Evolutionary conservation across 2,329 filamentous ascomycete species (phyloP).

Genomic region (Polychaeton citri): DNA sequence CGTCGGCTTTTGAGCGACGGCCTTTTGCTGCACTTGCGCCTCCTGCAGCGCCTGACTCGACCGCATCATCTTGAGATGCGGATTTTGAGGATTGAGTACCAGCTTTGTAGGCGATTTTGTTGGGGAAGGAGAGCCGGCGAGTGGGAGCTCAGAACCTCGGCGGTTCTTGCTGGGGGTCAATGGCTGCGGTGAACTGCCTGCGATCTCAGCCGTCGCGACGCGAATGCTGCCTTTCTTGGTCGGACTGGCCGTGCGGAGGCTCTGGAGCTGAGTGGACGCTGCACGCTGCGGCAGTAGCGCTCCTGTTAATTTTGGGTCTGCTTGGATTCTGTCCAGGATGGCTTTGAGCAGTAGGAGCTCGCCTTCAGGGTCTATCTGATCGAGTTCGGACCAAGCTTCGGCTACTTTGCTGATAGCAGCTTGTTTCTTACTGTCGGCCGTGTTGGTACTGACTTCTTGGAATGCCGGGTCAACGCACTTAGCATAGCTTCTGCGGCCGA

Average conservation of each 20-base stretch:
- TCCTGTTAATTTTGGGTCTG: conserved; percentile 50
- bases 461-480: conserved; percentile 73
- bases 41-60: conserved; percentile 21
- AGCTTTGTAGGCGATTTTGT: conserved; percentile 42
- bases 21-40: conserved; percentile 4
- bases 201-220: conserved; percentile 9
- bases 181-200: conserved; percentile 15
- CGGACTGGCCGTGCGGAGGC: conserved; percentile 3
- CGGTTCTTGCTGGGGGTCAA: conserved; percentile 8
- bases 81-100: conserved; percentile 67
- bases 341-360: conserved; percentile 72
- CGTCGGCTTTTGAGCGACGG: conserved; percentile 14
- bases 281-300: conserved; percentile 26
- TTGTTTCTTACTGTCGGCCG: conserved; percentile 47
- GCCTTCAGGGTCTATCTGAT: conserved; percentile 80
- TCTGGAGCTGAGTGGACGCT: conserved; percentile 2
- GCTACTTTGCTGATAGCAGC: conserved; percentile 73
- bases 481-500: conserved; percentile 69
- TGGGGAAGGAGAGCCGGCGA: conserved; percentile 1
- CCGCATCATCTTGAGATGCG: conserved; percentile 68
- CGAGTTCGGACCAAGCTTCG: conserved; percentile 72
- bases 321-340: conserved; percentile 59
- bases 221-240: conserved; percentile 11
- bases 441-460: conserved; percentile 77
- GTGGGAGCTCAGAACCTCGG: not conserved